Conservation (phyloP, 2,329 filamentous ascomycete species). For the Aureobasidium uvarum region DNA sequence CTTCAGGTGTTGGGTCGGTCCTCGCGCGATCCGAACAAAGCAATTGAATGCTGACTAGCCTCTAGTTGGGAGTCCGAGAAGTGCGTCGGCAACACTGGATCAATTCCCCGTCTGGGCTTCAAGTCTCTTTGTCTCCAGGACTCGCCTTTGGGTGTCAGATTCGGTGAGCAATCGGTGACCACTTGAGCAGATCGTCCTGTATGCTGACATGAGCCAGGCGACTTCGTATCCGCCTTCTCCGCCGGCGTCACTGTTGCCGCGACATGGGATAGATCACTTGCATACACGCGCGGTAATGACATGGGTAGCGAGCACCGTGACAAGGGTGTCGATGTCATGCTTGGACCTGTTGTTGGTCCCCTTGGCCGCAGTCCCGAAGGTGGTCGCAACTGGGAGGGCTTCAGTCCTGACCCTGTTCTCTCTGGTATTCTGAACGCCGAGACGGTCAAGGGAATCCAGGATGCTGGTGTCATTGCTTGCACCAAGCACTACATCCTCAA, state of each 20-base stretch:
- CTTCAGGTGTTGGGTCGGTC: conserved; percentile 60
- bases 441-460: conserved; percentile 76
- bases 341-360: conserved; percentile 75
- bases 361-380: conserved; percentile 66
- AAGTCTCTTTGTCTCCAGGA: conserved; percentile 82
- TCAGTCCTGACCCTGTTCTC: conserved; percentile 71
- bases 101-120: conserved; percentile 67
- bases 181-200: neutral
- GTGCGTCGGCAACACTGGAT: conserved; percentile 73
- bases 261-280: conserved; percentile 74
- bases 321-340: conserved; percentile 72
- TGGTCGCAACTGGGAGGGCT: conserved; percentile 70
- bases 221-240: conserved; percentile 79
- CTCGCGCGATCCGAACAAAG: neutral
- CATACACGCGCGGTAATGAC: conserved; percentile 65
- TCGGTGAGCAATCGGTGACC: conserved; percentile 46
- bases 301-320: conserved; percentile 73
- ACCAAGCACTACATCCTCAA: conserved; percentile 75
- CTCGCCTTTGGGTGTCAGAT: conserved; percentile 74
- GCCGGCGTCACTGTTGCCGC: conserved; percentile 76
- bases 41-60: conserved; percentile 29
- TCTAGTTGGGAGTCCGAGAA: conserved; percentile 64
- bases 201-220: conserved; percentile 46
- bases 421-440: conserved; percentile 70
- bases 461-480: conserved; percentile 77